phyloP scores from a whole-genome alignment of 2,329 filamentous ascomycete species.

The Tolypocladium album region DNA sequence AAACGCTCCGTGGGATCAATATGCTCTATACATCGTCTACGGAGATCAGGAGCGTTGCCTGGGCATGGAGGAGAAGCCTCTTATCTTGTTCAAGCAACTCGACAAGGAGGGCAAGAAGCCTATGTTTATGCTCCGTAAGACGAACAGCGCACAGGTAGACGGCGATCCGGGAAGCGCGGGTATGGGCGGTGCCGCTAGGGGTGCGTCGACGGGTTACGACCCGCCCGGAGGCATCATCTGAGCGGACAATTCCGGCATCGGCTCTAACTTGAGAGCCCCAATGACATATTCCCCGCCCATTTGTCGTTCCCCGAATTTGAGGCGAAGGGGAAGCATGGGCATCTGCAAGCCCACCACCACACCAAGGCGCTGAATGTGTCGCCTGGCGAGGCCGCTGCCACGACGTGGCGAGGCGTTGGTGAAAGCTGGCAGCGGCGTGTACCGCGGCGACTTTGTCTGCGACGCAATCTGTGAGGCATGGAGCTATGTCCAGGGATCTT shows the following conservation, averaged over 20 bases:
- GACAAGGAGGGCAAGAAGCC: slow-evolving; percentile 96
- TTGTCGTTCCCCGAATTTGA: no score
- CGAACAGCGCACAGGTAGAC: slow-evolving; percentile 41
- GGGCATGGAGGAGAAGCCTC: slow-evolving; percentile 81
- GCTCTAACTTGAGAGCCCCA: neutral
- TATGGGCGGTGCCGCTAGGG: slow-evolving; percentile 32
- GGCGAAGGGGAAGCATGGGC: neutral
- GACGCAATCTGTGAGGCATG: neutral
- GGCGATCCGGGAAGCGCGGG: slow-evolving; percentile 45
- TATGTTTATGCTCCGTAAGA: slow-evolving; percentile 93
- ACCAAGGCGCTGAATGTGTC: neutral
- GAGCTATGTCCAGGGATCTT: neutral
- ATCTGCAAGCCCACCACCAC: neutral
- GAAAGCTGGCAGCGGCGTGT: neutral
- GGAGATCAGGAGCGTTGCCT: slow-evolving; percentile 96
- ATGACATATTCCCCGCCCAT: neutral
- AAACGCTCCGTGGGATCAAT: slow-evolving; percentile 93
- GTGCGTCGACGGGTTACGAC: slow-evolving; percentile 38
- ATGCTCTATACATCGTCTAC: slow-evolving; percentile 95
- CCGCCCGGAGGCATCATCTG: slow-evolving; percentile 51
- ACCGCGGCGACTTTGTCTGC: neutral
- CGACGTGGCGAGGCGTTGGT: neutral
- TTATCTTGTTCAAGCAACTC: slow-evolving; percentile 94
- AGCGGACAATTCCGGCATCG: slow-evolving; percentile 1
- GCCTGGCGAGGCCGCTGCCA: neutral